phyloP scores from a whole-genome alignment of 2,329 filamentous ascomycete genomes.

The Beauveria scarabaeidicola region DNA sequence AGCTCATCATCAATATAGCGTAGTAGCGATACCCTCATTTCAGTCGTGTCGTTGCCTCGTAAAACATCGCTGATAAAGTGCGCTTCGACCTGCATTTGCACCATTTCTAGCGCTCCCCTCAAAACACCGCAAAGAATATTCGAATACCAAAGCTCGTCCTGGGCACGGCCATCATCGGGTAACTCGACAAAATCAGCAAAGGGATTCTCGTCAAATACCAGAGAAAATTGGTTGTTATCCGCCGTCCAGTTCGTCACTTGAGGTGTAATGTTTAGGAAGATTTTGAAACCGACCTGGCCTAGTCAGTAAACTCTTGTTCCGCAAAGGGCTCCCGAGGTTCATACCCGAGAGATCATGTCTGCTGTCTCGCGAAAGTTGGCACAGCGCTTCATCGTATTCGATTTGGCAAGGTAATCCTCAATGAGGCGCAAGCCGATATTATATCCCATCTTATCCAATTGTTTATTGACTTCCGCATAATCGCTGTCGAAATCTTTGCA shows the following conservation, averaged over 20 bases:
- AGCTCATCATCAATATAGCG: slow-evolving; percentile 97
- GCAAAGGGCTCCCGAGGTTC: neutral
- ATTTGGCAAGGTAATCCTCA: slow-evolving; percentile 95
- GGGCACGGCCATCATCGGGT: slow-evolving; percentile 87
- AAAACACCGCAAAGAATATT: slow-evolving; percentile 94
- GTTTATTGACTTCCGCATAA: slow-evolving; percentile 93
- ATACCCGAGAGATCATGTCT: slow-evolving; percentile 87
- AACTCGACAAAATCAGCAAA: slow-evolving; percentile 95
- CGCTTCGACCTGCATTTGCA: slow-evolving; percentile 97
- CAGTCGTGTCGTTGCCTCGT: slow-evolving; percentile 88
- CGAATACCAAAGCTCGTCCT: slow-evolving; percentile 97
- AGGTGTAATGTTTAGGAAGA: slow-evolving; percentile 94
- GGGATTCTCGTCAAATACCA: slow-evolving; percentile 95
- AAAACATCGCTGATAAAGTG: slow-evolving; percentile 93
- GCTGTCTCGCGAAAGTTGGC: slow-evolving; percentile 91
- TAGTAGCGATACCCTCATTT: slow-evolving; percentile 89
- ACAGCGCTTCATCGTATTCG: slow-evolving; percentile 80
- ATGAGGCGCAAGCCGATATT: slow-evolving; percentile 95
- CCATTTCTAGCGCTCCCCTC: slow-evolving; percentile 90
- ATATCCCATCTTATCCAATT: slow-evolving; percentile 98
- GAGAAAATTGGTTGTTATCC: slow-evolving; percentile 92
- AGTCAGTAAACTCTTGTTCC: neutral
- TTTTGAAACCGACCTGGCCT: slow-evolving; percentile 87
- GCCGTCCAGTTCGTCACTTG: slow-evolving; percentile 91
- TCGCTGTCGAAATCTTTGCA: slow-evolving; percentile 95